Evolutionary conservation across 179 eudicot species (phyloP).

Genomic region (Heliamphora pulchella): DNA sequence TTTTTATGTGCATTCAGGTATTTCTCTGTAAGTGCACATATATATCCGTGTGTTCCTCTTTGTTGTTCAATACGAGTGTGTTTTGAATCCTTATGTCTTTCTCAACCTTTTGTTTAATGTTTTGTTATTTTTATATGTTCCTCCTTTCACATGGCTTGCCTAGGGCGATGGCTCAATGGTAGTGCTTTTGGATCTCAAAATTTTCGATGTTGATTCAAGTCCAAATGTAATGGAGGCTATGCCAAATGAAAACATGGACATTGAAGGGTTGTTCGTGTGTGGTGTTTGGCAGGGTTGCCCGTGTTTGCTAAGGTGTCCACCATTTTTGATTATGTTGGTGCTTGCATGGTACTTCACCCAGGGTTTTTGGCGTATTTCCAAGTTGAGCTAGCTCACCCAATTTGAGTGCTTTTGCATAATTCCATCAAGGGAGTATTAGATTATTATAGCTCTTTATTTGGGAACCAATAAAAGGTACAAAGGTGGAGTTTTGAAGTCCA

Average conservation of each 20-base stretch:
- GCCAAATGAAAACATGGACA: conserved; percentile 19
- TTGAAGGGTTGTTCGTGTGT: conserved; percentile 32
- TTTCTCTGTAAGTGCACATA: too few relatives aligned
- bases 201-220: conserved; percentile 33
- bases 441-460: not conserved
- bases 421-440: not conserved
- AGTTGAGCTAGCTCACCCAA: not conserved
- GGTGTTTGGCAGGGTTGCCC: conserved; percentile 38
- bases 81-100: too few relatives aligned
- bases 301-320: conserved; percentile 15
- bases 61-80: too few relatives aligned
- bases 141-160: conserved; percentile 50
- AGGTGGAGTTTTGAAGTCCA: not conserved
- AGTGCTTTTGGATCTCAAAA: conserved; percentile 41
- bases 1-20: too few relatives aligned
- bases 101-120: too few relatives aligned
- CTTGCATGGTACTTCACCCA: not conserved
- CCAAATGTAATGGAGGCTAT: conserved; percentile 21
- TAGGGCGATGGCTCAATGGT: conserved; percentile 62
- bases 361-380: not conserved
- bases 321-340: conserved; percentile 3
- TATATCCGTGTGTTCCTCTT: too few relatives aligned
- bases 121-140: too few relatives aligned
- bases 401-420: not conserved
- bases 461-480: not conserved